Percentiles rank a stretch among this genome's conserved stretches.
These are phyloP conservation scores for Penicillium psychrosexuale DNA, from an alignment of 2,329 filamentous ascomycete species.

Conservation along the genomic window DNA sequence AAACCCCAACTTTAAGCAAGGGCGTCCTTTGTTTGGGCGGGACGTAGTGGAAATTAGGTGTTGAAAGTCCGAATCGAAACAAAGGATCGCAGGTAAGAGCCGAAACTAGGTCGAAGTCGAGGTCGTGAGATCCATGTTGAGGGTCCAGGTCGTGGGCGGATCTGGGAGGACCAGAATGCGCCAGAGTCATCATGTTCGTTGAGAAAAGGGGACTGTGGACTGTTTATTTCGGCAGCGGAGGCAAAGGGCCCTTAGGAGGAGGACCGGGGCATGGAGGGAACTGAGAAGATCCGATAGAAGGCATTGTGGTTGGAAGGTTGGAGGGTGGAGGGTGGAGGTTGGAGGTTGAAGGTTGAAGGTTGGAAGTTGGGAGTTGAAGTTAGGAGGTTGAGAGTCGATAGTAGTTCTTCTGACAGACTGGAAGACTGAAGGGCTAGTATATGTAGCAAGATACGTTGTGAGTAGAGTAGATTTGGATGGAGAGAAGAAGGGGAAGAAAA, in stretches of 20 bases:
- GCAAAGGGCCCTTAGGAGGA: conserved; percentile 40
- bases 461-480: background rate
- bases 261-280: conserved; percentile 41
- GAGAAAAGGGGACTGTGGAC: conserved; percentile 15
- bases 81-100: conserved; percentile 23
- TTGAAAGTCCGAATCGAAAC: conserved; percentile 15
- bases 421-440: background rate
- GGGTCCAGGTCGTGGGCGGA: conserved; percentile 24
- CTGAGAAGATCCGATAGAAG: conserved; percentile 37
- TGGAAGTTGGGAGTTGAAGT: background rate
- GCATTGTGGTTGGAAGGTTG: conserved; percentile 27
- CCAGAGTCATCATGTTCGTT: conserved; percentile 35
- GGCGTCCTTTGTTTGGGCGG: background rate
- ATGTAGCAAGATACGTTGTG: background rate
- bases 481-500: background rate
- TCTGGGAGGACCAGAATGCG: conserved; percentile 20
- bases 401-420: background rate
- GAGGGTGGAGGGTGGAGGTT: background rate
- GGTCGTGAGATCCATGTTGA: conserved; percentile 36
- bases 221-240: conserved; percentile 39
- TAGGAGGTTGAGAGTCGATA: background rate
- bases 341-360: conserved; percentile 4
- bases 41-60: conserved; percentile 12
- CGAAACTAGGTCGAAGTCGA: conserved; percentile 26
- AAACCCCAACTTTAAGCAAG: background rate